Conservation (phyloP, 306 rosid species). For the Luffa acutangula region DNA sequence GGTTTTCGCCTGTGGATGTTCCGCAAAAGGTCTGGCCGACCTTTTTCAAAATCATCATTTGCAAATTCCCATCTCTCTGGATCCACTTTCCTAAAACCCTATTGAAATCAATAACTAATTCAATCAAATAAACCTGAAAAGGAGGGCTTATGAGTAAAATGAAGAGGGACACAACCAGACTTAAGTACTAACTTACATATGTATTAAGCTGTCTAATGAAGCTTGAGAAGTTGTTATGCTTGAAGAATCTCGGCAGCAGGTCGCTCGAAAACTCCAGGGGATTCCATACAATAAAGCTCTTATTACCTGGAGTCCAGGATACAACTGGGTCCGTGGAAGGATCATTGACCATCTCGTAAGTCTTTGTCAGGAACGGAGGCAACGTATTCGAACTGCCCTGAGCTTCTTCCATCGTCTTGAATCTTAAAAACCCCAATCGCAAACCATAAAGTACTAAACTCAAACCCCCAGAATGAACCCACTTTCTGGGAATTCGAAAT, state of each 20-base stretch:
- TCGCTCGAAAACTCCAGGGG: slow-evolving; percentile 52
- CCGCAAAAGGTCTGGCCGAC: slow-evolving; percentile 57
- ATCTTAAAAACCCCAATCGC: neutral
- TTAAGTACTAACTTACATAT: slow-evolving; percentile 47
- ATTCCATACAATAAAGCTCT: slow-evolving; percentile 72
- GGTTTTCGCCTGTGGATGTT: slow-evolving; percentile 73
- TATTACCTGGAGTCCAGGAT: slow-evolving; percentile 55
- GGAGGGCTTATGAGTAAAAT: neutral
- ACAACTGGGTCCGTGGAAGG: slow-evolving; percentile 46
- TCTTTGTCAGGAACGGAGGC: slow-evolving; percentile 74
- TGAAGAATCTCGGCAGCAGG: slow-evolving; percentile 67
- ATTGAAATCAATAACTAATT: slow-evolving; percentile 6
- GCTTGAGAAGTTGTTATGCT: slow-evolving; percentile 90
- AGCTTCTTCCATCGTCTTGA: slow-evolving; percentile 51
- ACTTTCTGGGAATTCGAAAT: neutral
- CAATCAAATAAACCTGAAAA: neutral
- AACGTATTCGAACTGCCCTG: slow-evolving; percentile 46
- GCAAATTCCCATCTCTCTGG: slow-evolving; percentile 86
- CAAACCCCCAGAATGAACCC: slow-evolving; percentile 1
- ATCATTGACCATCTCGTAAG: slow-evolving; percentile 84
- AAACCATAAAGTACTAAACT: neutral
- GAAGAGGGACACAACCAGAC: neutral
- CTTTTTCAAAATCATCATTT: slow-evolving; percentile 69
- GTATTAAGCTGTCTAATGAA: slow-evolving; percentile 90
- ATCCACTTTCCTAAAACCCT: slow-evolving; percentile 85